Conservation (phyloP, 1,139 yeast genomes). For the Zygoascus sp. region DNA sequence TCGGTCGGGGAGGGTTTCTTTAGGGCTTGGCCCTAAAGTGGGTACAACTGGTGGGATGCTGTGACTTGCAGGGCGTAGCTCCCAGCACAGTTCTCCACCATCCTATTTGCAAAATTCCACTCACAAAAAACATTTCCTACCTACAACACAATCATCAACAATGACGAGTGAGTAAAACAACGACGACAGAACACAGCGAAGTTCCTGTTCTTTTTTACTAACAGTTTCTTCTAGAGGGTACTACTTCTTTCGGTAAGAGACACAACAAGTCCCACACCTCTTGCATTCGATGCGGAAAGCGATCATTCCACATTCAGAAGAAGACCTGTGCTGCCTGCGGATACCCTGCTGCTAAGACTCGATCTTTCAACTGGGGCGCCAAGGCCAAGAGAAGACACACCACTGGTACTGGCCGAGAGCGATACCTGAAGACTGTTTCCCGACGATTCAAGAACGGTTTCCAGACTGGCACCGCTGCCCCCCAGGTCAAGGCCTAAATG, state of each 20-base stretch:
- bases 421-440: conserved; percentile 93
- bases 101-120: conserved; percentile 1
- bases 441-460: conserved; percentile 99
- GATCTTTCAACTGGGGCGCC: conserved; percentile 95
- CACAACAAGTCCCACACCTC: conserved; percentile 99
- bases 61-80: conserved; percentile 7
- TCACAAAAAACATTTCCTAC: conserved; percentile 8
- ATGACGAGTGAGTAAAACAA: conserved; percentile 15
- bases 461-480: conserved; percentile 55
- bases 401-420: conserved; percentile 99
- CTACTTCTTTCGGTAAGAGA: conserved; percentile 99
- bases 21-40: not conserved
- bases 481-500: conserved; percentile 12
- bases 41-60: conserved; percentile 1
- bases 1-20: not conserved
- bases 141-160: conserved; percentile 10
- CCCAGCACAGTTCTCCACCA: not conserved
- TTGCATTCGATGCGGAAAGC: conserved; percentile 99
- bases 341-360: conserved; percentile 98
- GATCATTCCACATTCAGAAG: conserved; percentile 99
- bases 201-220: not conserved
- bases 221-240: conserved; percentile 58
- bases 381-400: conserved; percentile 99
- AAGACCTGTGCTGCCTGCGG: conserved; percentile 99
- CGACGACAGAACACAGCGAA: not conserved